Percentiles rank a stretch among this genome's conserved stretches.
Conservation (phyloP, 768 basidiomycete species). For the Goffeauzyma gilvescens region DNA sequence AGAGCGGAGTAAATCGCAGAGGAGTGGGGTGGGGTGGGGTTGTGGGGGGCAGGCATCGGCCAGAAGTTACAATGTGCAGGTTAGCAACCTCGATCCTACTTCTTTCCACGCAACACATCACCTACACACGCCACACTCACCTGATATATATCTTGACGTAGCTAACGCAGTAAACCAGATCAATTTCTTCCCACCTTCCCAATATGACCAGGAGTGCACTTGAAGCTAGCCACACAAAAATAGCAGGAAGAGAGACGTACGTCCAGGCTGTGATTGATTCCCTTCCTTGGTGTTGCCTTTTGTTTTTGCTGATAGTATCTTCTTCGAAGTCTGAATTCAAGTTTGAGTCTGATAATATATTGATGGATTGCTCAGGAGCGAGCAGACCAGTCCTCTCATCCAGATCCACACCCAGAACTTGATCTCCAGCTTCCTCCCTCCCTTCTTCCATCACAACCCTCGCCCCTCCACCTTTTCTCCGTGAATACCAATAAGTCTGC, state of each 20-base stretch:
- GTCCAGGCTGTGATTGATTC: constrained; percentile 6
- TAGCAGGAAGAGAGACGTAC: constrained; percentile 1
- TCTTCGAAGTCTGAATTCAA: no score
- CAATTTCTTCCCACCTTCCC: constrained; percentile 12
- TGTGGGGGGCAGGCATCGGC: background rate
- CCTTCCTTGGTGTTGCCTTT: no score
- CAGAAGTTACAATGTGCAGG: background rate
- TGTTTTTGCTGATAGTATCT: no score
- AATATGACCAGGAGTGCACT: constrained; percentile 1
- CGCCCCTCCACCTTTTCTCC: no score
- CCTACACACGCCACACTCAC: constrained; percentile 16
- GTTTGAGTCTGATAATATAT: no score
- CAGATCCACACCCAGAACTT: no score
- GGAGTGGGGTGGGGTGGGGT: background rate
- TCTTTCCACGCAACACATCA: constrained; percentile 13
- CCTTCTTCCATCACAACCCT: no score
- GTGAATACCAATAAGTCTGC: constrained; percentile 31
- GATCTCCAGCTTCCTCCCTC: no score
- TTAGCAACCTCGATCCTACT: constrained; percentile 21
- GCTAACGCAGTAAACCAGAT: constrained; percentile 15
- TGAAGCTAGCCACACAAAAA: background rate
- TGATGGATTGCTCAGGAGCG: no score
- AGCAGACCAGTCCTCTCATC: no score
- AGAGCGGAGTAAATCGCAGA: constrained; percentile 25
- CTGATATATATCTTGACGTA: constrained; percentile 15